Percentiles rank a stretch among this genome's conserved stretches.
These are phyloP conservation scores for Xylaria telfairii DNA, from an alignment of 495 filamentous ascomycete species.

Conservation along the genomic window DNA sequence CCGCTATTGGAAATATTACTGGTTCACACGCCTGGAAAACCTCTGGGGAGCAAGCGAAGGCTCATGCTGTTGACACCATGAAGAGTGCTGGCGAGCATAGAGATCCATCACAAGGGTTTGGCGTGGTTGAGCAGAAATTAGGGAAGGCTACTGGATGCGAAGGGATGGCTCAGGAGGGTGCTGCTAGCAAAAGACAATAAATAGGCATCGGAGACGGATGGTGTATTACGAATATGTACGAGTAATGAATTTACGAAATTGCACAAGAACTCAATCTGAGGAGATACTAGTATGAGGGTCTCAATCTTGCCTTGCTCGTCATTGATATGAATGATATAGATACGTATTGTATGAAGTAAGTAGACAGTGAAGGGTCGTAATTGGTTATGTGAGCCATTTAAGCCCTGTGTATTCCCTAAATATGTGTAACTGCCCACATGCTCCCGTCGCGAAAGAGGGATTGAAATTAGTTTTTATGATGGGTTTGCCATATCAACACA, in stretches of 20 bases:
- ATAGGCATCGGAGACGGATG: neutral
- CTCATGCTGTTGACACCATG: conserved; percentile 49
- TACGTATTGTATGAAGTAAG: neutral
- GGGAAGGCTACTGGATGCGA: conserved; percentile 52
- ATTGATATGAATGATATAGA: neutral
- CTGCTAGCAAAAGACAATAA: conserved; percentile 41
- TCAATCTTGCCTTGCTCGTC: neutral
- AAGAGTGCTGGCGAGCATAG: conserved; percentile 48
- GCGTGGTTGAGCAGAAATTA: conserved; percentile 51
- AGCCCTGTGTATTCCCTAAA: neutral
- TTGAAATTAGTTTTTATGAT: too few relatives aligned
- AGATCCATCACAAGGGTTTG: conserved; percentile 49
- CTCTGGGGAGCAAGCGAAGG: conserved; percentile 55
- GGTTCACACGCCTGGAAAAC: conserved; percentile 52
- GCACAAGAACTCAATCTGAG: neutral
- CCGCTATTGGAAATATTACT: conserved; percentile 47
- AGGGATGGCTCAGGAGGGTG: conserved; percentile 55
- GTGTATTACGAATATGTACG: neutral
- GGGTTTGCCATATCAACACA: neutral
- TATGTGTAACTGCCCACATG: neutral
- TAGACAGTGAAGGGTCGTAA: neutral
- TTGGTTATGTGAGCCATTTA: neutral
- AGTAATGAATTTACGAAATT: conserved; percentile 1
- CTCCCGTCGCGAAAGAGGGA: neutral
- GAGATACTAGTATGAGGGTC: neutral